Conservation (phyloP, 306 rosid species). For the Begonia loranthoides region DNA sequence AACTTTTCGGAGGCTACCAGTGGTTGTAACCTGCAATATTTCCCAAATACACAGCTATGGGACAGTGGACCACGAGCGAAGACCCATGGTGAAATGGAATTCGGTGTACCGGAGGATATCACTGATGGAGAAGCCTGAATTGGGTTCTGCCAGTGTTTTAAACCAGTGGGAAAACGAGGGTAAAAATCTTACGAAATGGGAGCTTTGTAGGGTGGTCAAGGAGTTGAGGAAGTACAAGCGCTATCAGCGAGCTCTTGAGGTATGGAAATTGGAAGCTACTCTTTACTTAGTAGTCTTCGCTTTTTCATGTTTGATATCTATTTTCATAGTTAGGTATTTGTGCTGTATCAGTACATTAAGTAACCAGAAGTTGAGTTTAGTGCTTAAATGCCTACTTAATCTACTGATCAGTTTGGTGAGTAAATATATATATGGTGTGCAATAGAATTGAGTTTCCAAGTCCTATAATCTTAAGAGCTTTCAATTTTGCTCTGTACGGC, state of each 20-base stretch:
- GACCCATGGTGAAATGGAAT: conserved; percentile 56
- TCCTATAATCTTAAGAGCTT: no score
- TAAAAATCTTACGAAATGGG: conserved; percentile 58
- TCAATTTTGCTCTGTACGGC: no score
- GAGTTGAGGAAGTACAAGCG: conserved; percentile 67
- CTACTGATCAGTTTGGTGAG: no score
- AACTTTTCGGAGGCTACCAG: conserved; percentile 11
- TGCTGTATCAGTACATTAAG: no score
- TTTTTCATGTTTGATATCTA: not conserved
- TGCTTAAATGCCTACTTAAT: no score
- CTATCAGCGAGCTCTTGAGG: conserved; percentile 65
- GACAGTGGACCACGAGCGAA: conserved; percentile 50
- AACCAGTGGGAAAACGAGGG: conserved; percentile 87
- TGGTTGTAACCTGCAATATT: conserved; percentile 31
- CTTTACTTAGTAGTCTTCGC: not conserved
- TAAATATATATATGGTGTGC: no score
- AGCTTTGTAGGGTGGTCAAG: conserved; percentile 54
- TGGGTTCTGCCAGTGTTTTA: conserved; percentile 48
- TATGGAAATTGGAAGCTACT: conserved; percentile 8
- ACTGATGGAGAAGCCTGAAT: conserved; percentile 35
- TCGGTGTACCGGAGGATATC: conserved; percentile 50
- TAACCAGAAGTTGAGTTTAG: no score
- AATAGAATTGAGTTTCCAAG: no score
- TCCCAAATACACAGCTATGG: conserved; percentile 61
- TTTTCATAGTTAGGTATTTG: no score